These are phyloP conservation scores for Colletotrichum lini DNA, from an alignment of 2,329 filamentous ascomycete species.

Conservation along the genomic window DNA sequence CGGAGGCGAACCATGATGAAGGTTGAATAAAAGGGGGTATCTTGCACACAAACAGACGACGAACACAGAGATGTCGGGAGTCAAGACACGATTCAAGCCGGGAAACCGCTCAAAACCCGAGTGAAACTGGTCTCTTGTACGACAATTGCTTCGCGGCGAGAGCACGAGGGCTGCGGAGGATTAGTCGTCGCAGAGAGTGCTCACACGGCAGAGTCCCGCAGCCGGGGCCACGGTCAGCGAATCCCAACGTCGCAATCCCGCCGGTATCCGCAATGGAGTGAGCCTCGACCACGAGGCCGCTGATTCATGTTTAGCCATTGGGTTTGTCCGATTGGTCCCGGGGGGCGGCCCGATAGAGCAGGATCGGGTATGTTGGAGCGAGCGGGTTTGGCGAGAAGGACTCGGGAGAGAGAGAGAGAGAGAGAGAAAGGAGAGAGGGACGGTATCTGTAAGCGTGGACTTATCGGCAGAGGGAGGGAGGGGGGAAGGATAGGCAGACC, in stretches of 20 bases:
- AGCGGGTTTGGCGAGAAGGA: not conserved
- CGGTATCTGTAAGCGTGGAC: not conserved
- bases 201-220: conserved; percentile 35
- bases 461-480: conserved; percentile 1
- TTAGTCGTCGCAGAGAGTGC: conserved; percentile 23
- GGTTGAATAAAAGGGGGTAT: conserved; percentile 18
- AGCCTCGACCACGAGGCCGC: conserved; percentile 37
- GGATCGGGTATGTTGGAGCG: conserved; percentile 25
- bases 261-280: conserved; percentile 33
- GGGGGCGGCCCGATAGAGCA: conserved; percentile 25
- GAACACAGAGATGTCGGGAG: conserved; percentile 9
- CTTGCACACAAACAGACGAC: conserved; percentile 11
- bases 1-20: conserved; percentile 52
- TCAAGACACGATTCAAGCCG: conserved; percentile 20
- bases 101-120: conserved; percentile 17
- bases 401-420: conserved; percentile 9
- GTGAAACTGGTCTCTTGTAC: conserved; percentile 42
- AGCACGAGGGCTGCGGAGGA: conserved; percentile 21
- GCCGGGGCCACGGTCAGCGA: conserved; percentile 25
- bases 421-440: not conserved
- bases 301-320: conserved; percentile 39
- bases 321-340: conserved; percentile 30
- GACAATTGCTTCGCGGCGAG: conserved; percentile 3
- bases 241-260: conserved; percentile 36
- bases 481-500: not conserved